Percentiles rank a stretch among this genome's conserved stretches.
phyloP scores from a whole-genome alignment of 176 grass and related monocot genomes.

The Phragmites australis region DNA sequence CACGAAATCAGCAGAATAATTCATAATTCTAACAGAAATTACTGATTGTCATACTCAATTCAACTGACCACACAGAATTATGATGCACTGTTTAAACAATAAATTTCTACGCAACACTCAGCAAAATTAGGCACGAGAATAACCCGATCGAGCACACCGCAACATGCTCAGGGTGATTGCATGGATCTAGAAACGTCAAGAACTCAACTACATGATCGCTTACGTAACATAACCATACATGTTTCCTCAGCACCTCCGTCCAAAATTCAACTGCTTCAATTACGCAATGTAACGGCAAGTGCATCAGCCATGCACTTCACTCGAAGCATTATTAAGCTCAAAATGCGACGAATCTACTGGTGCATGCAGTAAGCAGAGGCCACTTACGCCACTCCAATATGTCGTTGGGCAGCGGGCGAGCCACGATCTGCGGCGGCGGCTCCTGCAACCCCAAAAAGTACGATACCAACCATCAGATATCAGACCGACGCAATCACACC shows the following conservation, averaged over 20 bases:
- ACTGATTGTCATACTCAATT: background rate
- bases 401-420: slow-evolving; percentile 88
- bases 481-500: background rate
- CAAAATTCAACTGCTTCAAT: too few species aligned
- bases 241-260: background rate
- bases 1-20: background rate
- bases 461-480: slow-evolving; percentile 13
- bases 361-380: background rate
- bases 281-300: too few species aligned
- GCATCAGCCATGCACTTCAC: background rate
- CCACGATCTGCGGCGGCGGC: slow-evolving; percentile 93
- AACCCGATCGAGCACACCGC: background rate
- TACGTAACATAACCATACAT: background rate
- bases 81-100: background rate
- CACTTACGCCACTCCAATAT: slow-evolving; percentile 99
- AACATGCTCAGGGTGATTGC: background rate
- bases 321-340: background rate
- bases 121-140: background rate
- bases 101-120: background rate
- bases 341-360: background rate
- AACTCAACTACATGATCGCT: background rate
- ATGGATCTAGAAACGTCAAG: background rate
- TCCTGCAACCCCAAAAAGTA: slow-evolving; percentile 49
- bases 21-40: background rate
- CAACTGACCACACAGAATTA: background rate